Evolutionary conservation across 805 yeast species (phyloP).

Genomic region (Lipomyces chichibuensis): DNA sequence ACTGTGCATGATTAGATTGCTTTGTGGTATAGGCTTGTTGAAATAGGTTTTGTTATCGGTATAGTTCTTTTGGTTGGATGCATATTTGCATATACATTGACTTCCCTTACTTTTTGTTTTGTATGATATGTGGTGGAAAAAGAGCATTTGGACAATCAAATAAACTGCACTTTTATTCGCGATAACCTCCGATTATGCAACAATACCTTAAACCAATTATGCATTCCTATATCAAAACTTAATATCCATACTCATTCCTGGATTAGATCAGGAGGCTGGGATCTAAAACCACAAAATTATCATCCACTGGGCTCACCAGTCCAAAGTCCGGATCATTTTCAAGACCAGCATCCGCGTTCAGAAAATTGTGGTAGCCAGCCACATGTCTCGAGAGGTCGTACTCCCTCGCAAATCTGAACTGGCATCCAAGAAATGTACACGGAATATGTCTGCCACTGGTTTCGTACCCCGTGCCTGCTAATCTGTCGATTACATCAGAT

Average conservation of each 20-base stretch:
- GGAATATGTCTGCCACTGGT: conserved; percentile 39
- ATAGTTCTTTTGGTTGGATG: neutral
- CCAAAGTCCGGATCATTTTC: neutral
- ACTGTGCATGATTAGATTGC: neutral
- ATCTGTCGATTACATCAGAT: conserved; percentile 38
- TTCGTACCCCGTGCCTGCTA: conserved; percentile 47
- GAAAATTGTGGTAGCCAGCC: conserved; percentile 2
- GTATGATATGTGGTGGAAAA: conserved; percentile 2
- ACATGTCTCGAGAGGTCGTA: conserved; percentile 49
- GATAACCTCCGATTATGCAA: neutral
- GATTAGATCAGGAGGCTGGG: conserved; percentile 1
- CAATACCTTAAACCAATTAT: neutral
- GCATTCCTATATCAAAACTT: neutral
- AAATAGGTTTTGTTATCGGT: neutral
- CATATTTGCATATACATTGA: neutral
- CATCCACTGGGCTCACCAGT: neutral
- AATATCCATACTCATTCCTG: neutral
- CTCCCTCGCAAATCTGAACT: conserved; percentile 43
- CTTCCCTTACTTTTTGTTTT: neutral
- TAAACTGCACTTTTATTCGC: neutral
- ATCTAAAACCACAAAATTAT: neutral
- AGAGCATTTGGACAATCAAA: neutral
- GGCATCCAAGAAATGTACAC: conserved; percentile 44
- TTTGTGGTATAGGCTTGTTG: neutral
- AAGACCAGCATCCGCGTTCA: neutral